phyloP scores from a whole-genome alignment of 2,329 filamentous ascomycete genomes.

The Cordyceps pruinosa region DNA sequence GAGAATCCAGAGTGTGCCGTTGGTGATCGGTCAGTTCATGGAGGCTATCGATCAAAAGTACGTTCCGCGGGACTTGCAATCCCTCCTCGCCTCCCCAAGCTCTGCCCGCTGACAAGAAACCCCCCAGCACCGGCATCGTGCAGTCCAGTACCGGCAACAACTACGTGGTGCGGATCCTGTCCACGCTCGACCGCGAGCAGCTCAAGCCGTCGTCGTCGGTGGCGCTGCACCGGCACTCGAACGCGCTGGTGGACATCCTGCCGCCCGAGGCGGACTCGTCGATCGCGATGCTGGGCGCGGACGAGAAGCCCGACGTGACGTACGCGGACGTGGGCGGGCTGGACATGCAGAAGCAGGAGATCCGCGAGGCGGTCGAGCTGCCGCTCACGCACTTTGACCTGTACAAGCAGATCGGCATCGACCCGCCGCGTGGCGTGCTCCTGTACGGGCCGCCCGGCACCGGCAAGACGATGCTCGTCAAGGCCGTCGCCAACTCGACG shows the following conservation, averaged over 20 bases:
- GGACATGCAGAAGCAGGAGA: slow-evolving; percentile 99
- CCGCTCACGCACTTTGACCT: slow-evolving; percentile 96
- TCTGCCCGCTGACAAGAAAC: slow-evolving; percentile 12
- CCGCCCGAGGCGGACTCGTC: slow-evolving; percentile 98
- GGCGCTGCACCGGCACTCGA: slow-evolving; percentile 94
- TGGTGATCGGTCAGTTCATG: slow-evolving; percentile 99
- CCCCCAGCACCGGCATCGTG: slow-evolving; percentile 91
- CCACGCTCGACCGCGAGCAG: slow-evolving; percentile 94
- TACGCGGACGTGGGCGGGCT: slow-evolving; percentile 96
- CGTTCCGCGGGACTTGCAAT: slow-evolving; percentile 26
- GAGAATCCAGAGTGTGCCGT: slow-evolving; percentile 93
- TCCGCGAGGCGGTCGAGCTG: slow-evolving; percentile 93
- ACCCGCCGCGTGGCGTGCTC: slow-evolving; percentile 91
- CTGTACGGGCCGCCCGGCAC: slow-evolving; percentile 94
- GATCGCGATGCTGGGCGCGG: slow-evolving; percentile 92
- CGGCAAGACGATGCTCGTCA: slow-evolving; percentile 95
- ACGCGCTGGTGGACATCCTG: slow-evolving; percentile 95
- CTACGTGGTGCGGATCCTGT: slow-evolving; percentile 97
- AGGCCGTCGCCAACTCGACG: slow-evolving; percentile 96
- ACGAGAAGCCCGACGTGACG: slow-evolving; percentile 97
- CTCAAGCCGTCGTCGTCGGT: slow-evolving; percentile 97
- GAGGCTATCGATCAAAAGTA: slow-evolving; percentile 99
- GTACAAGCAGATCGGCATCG: slow-evolving; percentile 98
- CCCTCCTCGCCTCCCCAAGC: neutral
- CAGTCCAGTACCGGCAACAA: slow-evolving; percentile 98